These are phyloP conservation scores for Teunomyces tritomae DNA, from an alignment of 805 yeast species.

Conservation along the genomic window DNA sequence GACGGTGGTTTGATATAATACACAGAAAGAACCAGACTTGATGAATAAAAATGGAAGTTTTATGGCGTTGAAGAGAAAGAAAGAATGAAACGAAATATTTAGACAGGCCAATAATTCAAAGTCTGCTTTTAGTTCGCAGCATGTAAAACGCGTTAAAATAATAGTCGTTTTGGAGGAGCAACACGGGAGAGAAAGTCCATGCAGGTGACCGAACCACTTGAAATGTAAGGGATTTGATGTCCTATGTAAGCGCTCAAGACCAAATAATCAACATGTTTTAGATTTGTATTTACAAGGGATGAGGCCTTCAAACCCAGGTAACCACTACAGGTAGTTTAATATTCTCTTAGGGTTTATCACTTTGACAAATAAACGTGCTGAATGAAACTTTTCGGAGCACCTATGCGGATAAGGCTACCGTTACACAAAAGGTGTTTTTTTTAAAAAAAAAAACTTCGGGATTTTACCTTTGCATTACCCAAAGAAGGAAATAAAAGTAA, in stretches of 20 bases:
- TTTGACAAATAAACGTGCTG: no score
- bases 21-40: not conserved
- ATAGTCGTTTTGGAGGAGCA: slow-evolving; percentile 1
- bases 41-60: not conserved
- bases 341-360: no score
- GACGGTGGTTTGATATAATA: not conserved
- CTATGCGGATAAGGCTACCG: not conserved
- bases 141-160: slow-evolving; percentile 1
- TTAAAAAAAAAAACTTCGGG: not conserved
- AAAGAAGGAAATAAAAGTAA: not conserved
- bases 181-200: not conserved
- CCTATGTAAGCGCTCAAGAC: not conserved
- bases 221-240: not conserved
- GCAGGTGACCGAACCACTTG: not conserved
- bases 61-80: not conserved
- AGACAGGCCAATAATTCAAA: not conserved
- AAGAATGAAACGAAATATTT: not conserved
- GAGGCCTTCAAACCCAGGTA: not conserved
- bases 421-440: not conserved
- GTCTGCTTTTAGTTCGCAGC: not conserved
- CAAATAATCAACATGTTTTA: not conserved
- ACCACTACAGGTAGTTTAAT: not conserved
- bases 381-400: no score
- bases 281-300: not conserved
- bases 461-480: not conserved